These are phyloP conservation scores for Naganishia onofrii DNA, from an alignment of 768 basidiomycete genomes.

Conservation along the genomic window DNA sequence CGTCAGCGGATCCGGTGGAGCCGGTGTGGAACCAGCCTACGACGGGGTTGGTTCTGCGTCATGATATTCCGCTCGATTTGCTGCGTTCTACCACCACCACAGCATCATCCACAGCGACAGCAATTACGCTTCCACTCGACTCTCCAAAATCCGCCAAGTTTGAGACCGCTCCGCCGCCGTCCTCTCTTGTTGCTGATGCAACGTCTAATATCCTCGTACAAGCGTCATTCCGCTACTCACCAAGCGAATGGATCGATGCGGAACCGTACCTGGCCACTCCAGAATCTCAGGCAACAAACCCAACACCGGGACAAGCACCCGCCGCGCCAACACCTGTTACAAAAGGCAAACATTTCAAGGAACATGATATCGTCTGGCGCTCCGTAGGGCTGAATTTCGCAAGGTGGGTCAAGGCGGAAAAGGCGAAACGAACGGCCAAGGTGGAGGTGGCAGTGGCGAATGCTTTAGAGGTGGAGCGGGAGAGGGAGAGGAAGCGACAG, in stretches of 20 bases:
- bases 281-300: background rate
- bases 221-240: slow-evolving; percentile 11
- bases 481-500: background rate
- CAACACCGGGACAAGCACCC: background rate
- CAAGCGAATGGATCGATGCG: background rate
- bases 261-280: background rate
- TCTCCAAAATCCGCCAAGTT: background rate
- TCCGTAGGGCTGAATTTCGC: slow-evolving; percentile 11
- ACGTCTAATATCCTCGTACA: background rate
- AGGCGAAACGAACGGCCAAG: slow-evolving; percentile 1
- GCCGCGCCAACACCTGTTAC: background rate
- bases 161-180: background rate
- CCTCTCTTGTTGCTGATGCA: background rate
- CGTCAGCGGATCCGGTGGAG: background rate
- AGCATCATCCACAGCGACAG: background rate
- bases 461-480: background rate
- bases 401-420: slow-evolving; percentile 18
- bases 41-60: background rate
- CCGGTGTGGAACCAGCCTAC: slow-evolving; percentile 2
- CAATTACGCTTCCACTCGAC: background rate
- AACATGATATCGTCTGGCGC: slow-evolving; percentile 14
- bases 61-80: slow-evolving; percentile 10
- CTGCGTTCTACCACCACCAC: too few relatives aligned
- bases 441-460: background rate
- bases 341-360: slow-evolving; percentile 7